Conservation (phyloP, 139 green algal species). For the Closterium sp. region DNA sequence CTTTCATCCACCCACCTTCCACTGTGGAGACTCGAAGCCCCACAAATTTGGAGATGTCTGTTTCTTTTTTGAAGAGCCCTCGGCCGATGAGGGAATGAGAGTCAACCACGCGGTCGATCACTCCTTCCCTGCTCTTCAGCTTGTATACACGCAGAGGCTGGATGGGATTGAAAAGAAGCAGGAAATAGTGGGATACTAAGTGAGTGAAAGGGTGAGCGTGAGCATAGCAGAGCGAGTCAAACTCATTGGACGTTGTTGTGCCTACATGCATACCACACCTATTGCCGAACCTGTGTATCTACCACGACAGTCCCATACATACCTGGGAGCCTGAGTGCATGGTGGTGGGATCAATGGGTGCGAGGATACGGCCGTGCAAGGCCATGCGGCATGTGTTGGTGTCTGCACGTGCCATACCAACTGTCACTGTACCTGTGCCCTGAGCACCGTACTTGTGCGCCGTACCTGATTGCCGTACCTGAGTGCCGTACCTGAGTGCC, state of each 20-base stretch:
- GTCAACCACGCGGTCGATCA: constrained; percentile 62
- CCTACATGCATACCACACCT: too few relatives aligned
- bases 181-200: neutral
- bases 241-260: too few relatives aligned
- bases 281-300: too few relatives aligned
- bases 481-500: too few relatives aligned
- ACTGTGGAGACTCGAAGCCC: constrained; percentile 54
- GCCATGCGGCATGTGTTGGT: constrained; percentile 77
- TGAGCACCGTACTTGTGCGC: too few relatives aligned
- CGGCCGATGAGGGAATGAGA: constrained; percentile 70
- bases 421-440: too few relatives aligned
- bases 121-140: constrained; percentile 72
- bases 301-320: too few relatives aligned
- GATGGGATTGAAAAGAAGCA: constrained; percentile 20
- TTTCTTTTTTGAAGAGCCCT: constrained; percentile 93
- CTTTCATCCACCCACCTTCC: neutral
- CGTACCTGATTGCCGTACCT: too few relatives aligned
- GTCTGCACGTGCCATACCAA: constrained; percentile 69
- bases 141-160: constrained; percentile 73
- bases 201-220: too few relatives aligned
- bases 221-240: too few relatives aligned
- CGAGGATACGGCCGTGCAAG: constrained; percentile 74
- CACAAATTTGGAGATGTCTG: constrained; percentile 77
- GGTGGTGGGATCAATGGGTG: constrained; percentile 18
- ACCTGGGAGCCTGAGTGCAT: constrained; percentile 17